These are phyloP conservation scores for Tricharina praecox DNA, from an alignment of 495 filamentous ascomycete species.

Conservation along the genomic window DNA sequence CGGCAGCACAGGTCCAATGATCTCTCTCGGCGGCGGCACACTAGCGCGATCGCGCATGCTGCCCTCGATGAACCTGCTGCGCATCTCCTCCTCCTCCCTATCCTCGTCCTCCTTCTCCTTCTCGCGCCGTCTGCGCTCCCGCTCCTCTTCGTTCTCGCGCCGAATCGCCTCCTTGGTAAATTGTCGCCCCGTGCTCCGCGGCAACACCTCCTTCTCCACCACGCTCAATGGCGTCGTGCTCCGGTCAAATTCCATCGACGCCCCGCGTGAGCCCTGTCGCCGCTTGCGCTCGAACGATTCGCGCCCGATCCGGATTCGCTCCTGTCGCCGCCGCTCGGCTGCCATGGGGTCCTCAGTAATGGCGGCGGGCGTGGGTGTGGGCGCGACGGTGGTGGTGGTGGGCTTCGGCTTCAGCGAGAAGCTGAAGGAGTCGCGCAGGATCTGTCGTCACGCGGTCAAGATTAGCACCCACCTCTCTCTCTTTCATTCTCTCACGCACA, in stretches of 20 bases:
- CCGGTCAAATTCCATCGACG: slow-evolving; percentile 4
- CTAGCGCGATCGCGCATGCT: slow-evolving; percentile 23
- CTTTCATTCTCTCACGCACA: no score
- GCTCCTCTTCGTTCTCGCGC: slow-evolving; percentile 16
- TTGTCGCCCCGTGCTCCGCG: slow-evolving; percentile 2
- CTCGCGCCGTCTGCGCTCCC: slow-evolving; percentile 19
- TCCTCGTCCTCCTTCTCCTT: slow-evolving; percentile 3
- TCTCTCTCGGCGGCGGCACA: slow-evolving; percentile 19
- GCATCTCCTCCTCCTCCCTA: not conserved
- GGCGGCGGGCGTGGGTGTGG: no score
- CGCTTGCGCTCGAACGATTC: not conserved
- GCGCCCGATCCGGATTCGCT: not conserved
- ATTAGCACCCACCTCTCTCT: no score
- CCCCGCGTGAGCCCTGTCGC: not conserved
- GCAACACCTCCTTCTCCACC: slow-evolving; percentile 8
- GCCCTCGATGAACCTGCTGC: slow-evolving; percentile 23
- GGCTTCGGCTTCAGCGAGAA: no score
- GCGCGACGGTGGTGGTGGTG: no score
- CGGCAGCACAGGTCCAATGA: slow-evolving; percentile 15
- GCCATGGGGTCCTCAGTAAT: no score
- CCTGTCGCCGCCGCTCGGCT: not conserved
- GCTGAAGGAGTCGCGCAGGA: no score
- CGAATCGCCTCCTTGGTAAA: slow-evolving; percentile 7
- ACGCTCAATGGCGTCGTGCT: slow-evolving; percentile 11
- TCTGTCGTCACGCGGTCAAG: no score